A percentile compares a stretch with the other conserved stretches of the same genome.
Conservation (phyloP, 495 filamentous ascomycete species). For the Friedmanniomyces simplex region DNA sequence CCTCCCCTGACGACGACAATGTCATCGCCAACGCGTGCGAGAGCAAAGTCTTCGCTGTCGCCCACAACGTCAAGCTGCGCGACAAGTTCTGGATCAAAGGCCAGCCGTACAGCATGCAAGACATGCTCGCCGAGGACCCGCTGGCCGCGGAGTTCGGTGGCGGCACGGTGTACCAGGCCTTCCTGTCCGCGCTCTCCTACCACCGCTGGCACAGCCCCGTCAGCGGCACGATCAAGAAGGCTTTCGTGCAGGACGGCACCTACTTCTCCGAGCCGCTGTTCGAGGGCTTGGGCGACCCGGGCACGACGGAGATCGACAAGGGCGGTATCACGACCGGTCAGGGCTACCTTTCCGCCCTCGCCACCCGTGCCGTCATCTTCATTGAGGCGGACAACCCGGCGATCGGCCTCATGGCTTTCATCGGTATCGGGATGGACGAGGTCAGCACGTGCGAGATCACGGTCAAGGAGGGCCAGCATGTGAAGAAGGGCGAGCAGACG, state of each 20-base stretch:
- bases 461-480: conserved; percentile 47
- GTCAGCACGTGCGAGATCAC: conserved; percentile 58
- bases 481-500: conserved; percentile 55
- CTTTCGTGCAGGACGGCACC: conserved; percentile 38
- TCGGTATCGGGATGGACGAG: conserved; percentile 62
- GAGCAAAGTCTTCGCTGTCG: conserved; percentile 43
- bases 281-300: conserved; percentile 36
- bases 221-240: conserved; percentile 23
- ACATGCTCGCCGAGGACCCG: conserved; percentile 25
- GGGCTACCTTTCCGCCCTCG: conserved; percentile 49
- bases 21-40: conserved; percentile 61
- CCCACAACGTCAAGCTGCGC: conserved; percentile 33
- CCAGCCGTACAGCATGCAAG: conserved; percentile 37
- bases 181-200: conserved; percentile 27
- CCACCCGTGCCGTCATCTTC: conserved; percentile 55
- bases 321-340: conserved; percentile 39
- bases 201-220: conserved; percentile 30
- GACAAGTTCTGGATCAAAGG: conserved; percentile 60
- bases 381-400: conserved; percentile 55
- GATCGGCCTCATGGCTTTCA: conserved; percentile 56
- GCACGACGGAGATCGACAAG: conserved; percentile 36
- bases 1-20: conserved; percentile 39
- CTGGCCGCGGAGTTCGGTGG: conserved; percentile 23
- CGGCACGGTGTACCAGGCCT: conserved; percentile 29
- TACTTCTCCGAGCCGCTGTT: conserved; percentile 59